Conservation (phyloP, 1,284 basidiomycete species). For the Melampsora americana region DNA sequence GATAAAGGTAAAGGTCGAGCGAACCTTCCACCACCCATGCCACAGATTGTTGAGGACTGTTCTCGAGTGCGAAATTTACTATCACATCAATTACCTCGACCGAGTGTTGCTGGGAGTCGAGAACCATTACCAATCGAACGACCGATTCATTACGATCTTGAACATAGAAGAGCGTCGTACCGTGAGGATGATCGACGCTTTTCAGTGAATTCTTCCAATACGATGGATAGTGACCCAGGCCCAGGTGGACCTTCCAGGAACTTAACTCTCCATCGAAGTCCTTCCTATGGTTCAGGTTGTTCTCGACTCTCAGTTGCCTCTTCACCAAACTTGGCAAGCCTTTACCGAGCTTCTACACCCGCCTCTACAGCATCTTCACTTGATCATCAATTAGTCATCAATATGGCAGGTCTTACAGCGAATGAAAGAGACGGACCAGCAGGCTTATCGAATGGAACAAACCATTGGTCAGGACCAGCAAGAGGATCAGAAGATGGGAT, state of each 20-base stretch:
- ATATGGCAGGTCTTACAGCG: constrained; percentile 41
- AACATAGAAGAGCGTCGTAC: constrained; percentile 21
- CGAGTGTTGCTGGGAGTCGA: constrained; percentile 1
- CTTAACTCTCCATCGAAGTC: constrained; percentile 26
- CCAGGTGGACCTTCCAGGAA: constrained; percentile 21
- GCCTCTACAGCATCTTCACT: too few relatives aligned
- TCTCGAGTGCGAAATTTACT: constrained; percentile 25
- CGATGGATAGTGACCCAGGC: constrained; percentile 43
- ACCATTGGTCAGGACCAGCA: constrained; percentile 6
- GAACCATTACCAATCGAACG: background rate
- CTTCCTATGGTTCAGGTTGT: constrained; percentile 38
- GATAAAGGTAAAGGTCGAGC: constrained; percentile 44
- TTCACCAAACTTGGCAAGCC: constrained; percentile 41
- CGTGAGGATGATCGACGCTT: constrained; percentile 31
- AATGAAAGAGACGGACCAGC: constrained; percentile 6
- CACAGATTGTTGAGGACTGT: constrained; percentile 44
- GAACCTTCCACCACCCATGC: constrained; percentile 38
- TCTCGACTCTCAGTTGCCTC: constrained; percentile 42
- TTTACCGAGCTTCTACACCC: constrained; percentile 43
- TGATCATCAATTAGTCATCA: constrained; percentile 41
- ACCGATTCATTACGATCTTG: constrained; percentile 23
- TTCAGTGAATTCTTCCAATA: constrained; percentile 42
- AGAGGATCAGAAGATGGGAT: constrained; percentile 35
- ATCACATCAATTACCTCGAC: background rate
- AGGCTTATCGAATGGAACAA: background rate